phyloP scores from a whole-genome alignment of 1,284 basidiomycete species.

The Rhodotorula mucilaginosa region DNA sequence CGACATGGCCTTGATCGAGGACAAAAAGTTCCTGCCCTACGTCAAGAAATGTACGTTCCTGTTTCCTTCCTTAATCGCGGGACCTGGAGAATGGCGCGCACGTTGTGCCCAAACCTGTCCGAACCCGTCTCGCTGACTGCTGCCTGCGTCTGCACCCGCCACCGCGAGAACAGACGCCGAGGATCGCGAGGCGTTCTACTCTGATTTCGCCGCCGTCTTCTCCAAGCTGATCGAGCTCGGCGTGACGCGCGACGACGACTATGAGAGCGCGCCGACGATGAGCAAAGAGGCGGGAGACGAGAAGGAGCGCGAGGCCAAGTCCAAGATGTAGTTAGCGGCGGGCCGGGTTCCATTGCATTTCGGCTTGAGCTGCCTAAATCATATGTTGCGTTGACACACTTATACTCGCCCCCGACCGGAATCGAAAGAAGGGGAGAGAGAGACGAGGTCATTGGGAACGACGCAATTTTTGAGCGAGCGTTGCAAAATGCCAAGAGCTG shows the following conservation, averaged over 20 bases:
- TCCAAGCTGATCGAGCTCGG: slow-evolving; percentile 49
- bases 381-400: too few species aligned
- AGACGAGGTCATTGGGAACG: too few species aligned
- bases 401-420: too few species aligned
- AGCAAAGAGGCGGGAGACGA: slow-evolving; percentile 27
- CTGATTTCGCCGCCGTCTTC: slow-evolving; percentile 53
- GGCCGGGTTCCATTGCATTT: too few species aligned
- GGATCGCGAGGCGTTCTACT: slow-evolving; percentile 57
- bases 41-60: slow-evolving; percentile 54
- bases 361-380: too few species aligned
- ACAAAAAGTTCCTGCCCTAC: slow-evolving; percentile 49
- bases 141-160: too few species aligned
- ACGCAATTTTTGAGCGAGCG: too few species aligned
- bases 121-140: slow-evolving; percentile 27
- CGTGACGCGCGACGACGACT: slow-evolving; percentile 50
- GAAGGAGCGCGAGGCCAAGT: slow-evolving; percentile 24
- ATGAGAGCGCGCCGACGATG: slow-evolving; percentile 42
- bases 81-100: not conserved
- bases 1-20: slow-evolving; percentile 46
- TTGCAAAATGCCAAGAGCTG: too few species aligned
- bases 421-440: too few species aligned
- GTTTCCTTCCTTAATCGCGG: not conserved
- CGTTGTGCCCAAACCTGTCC: slow-evolving; percentile 22
- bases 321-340: slow-evolving; percentile 27
- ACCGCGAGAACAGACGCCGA: slow-evolving; percentile 49